Percentiles rank a stretch among this genome's conserved stretches.
Conservation (phyloP, 257 asterid genomes). For the Primulina huaijiensis region DNA sequence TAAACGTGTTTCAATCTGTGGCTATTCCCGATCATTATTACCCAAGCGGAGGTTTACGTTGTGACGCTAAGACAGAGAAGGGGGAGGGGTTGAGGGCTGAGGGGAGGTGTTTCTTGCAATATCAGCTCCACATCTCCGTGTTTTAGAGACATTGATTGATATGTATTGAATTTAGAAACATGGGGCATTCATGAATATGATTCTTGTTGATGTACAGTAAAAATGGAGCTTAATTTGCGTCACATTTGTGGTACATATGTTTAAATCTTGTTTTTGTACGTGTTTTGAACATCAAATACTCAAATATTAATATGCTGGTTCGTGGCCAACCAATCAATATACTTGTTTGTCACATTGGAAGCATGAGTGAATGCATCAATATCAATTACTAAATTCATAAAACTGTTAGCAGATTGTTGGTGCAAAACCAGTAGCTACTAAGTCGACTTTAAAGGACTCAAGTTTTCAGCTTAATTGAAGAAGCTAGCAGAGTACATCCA, state of each 20-base stretch:
- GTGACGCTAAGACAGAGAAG: constrained; percentile 24
- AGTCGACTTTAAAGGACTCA: too few species aligned
- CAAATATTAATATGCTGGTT: background rate
- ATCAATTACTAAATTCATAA: too few species aligned
- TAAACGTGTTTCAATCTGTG: constrained; percentile 34
- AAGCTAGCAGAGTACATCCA: too few species aligned
- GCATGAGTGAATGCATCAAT: too few species aligned
- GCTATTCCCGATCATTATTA: constrained; percentile 90
- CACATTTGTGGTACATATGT: constrained; percentile 2
- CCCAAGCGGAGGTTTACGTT: constrained; percentile 95
- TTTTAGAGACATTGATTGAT: constrained; percentile 23
- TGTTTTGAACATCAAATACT: background rate
- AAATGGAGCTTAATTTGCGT: constrained; percentile 16
- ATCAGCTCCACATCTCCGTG: constrained; percentile 28
- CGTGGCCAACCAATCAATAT: too few species aligned
- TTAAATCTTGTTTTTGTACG: background rate
- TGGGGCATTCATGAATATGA: constrained; percentile 24
- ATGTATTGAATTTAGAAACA: constrained; percentile 34
- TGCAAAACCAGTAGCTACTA: too few species aligned
- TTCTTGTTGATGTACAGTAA: constrained; percentile 33
- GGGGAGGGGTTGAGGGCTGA: constrained; percentile 23
- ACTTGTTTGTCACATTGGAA: too few species aligned
- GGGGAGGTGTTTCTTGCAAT: constrained; percentile 12
- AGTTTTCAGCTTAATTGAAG: too few species aligned
- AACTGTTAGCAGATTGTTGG: too few species aligned